A percentile compares a stretch with the other conserved stretches of the same genome.
Evolutionary conservation across 2,329 filamentous ascomycete genomes (phyloP).

Genomic region (Tolypocladium nubicola): DNA sequence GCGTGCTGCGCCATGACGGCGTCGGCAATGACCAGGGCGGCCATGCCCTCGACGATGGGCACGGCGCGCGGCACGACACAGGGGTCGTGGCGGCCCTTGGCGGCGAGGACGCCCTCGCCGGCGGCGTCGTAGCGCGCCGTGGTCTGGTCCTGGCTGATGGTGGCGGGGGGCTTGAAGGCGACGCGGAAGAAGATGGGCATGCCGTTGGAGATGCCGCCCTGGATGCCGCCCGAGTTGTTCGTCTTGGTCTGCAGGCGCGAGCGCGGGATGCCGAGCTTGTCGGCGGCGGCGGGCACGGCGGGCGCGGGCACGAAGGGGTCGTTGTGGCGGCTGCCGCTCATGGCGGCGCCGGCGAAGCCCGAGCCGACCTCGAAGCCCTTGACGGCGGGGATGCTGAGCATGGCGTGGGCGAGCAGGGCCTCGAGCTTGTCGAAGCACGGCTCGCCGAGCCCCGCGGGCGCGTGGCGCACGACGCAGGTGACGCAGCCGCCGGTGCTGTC

Average conservation of each 20-base stretch:
- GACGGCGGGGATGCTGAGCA: conserved; percentile 88
- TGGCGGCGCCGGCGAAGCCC: conserved; percentile 77
- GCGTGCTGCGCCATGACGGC: conserved; percentile 74
- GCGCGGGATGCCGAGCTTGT: conserved; percentile 32
- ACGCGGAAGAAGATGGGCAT: conserved; percentile 90
- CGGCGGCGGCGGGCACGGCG: conserved; percentile 32
- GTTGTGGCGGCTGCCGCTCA: conserved; percentile 86
- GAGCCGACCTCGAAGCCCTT: conserved; percentile 96
- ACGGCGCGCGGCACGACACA: conserved; percentile 85
- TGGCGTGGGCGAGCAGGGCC: conserved; percentile 81
- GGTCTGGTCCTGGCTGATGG: conserved; percentile 78
- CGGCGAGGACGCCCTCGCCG: conserved; percentile 64
- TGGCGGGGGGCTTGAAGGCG: conserved; percentile 90
- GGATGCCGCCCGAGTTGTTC: conserved; percentile 90
- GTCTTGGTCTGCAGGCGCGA: conserved; percentile 74
- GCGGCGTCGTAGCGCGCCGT: conserved; percentile 71
- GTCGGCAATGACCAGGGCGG: conserved; percentile 78
- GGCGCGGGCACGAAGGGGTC: conserved; percentile 45
- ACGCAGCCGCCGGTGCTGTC: conserved; percentile 94
- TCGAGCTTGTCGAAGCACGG: conserved; percentile 94
- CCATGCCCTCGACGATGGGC: conserved; percentile 86
- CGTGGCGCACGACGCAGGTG: conserved; percentile 83
- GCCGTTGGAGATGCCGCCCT: conserved; percentile 92
- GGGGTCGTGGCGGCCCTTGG: conserved; percentile 90
- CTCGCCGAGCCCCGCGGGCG: conserved; percentile 79